Conservation (phyloP, 768 basidiomycete genomes). For the Mycena vitilis region DNA sequence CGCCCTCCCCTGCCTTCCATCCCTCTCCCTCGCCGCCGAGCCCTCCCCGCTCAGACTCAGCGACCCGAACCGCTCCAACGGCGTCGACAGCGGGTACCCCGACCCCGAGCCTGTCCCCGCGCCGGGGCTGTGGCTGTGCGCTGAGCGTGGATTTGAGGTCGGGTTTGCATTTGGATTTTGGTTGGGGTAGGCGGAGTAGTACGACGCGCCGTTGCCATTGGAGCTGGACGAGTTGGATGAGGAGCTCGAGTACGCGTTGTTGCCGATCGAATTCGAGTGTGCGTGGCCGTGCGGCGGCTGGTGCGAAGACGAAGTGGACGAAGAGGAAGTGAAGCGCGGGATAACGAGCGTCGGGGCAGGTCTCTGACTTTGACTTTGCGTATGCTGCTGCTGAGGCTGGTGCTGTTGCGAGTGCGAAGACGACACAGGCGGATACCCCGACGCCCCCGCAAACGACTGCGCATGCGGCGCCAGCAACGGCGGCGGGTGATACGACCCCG, state of each 20-base stretch:
- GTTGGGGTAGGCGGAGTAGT: no score
- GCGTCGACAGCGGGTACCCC: conserved; percentile 1
- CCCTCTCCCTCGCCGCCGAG: neutral
- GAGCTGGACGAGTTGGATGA: neutral
- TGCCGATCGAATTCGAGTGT: neutral
- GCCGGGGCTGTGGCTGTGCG: neutral
- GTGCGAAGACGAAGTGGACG: neutral
- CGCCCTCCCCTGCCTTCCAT: neutral
- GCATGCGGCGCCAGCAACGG: conserved; percentile 10
- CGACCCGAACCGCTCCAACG: conserved; percentile 35
- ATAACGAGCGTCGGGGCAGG: conserved; percentile 34
- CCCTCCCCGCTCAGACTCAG: neutral
- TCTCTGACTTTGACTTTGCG: neutral
- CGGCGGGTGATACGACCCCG: conserved; percentile 25
- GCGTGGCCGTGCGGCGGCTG: neutral
- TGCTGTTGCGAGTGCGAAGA: no score
- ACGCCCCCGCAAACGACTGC: no score
- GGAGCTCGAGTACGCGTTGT: neutral
- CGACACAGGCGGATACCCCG: no score
- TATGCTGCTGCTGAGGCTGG: neutral
- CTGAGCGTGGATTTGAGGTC: neutral
- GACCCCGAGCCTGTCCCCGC: no score
- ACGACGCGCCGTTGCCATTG: neutral
- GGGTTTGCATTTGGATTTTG: no score
- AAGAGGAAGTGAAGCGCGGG: conserved; percentile 19